phyloP scores from a whole-genome alignment of 2,329 filamentous ascomycete genomes.

The Colletotrichum sidae region DNA sequence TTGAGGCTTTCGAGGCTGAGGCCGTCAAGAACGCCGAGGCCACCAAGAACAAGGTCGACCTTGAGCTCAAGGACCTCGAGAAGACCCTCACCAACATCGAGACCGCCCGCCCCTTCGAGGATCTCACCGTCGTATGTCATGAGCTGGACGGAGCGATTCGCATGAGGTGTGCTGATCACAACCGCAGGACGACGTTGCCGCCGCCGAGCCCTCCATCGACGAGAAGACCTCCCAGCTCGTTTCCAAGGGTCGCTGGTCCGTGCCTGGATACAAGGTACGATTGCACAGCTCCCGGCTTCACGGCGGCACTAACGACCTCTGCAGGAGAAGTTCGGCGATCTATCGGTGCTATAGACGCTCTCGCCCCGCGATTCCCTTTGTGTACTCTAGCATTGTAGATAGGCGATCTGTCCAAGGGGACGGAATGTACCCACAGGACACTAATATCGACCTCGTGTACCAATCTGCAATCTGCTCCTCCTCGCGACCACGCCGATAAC shows the following conservation, averaged over 20 bases:
- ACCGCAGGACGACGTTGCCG: slow-evolving; percentile 88
- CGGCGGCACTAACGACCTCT: slow-evolving; percentile 57
- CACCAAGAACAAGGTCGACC: slow-evolving; percentile 95
- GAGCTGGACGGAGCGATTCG: slow-evolving; percentile 6
- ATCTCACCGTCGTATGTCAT: slow-evolving; percentile 92
- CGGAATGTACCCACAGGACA: slow-evolving; percentile 37
- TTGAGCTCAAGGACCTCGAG: slow-evolving; percentile 92
- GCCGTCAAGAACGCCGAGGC: slow-evolving; percentile 96
- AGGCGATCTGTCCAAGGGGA: slow-evolving; percentile 53
- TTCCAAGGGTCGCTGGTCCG: slow-evolving; percentile 97
- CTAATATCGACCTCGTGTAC: slow-evolving; percentile 36
- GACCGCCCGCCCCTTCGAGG: slow-evolving; percentile 93
- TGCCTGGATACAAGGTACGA: slow-evolving; percentile 97
- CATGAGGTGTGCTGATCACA: slow-evolving; percentile 41
- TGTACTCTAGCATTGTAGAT: slow-evolving; percentile 81
- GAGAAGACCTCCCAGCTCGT: slow-evolving; percentile 96
- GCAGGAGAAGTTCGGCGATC: slow-evolving; percentile 98
- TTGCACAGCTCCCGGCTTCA: not conserved
- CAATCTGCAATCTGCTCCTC: slow-evolving; percentile 4
- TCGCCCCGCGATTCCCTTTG: slow-evolving; percentile 61
- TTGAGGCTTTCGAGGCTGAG: slow-evolving; percentile 97
- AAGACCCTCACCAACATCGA: slow-evolving; percentile 98
- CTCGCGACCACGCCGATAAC: not conserved
- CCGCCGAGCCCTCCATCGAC: slow-evolving; percentile 96
- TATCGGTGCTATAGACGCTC: slow-evolving; percentile 85